Evolutionary conservation across 257 asterid species (phyloP), one percentile per base, ranked within the genome.

Genomic region (Lantana camara): DNA sequence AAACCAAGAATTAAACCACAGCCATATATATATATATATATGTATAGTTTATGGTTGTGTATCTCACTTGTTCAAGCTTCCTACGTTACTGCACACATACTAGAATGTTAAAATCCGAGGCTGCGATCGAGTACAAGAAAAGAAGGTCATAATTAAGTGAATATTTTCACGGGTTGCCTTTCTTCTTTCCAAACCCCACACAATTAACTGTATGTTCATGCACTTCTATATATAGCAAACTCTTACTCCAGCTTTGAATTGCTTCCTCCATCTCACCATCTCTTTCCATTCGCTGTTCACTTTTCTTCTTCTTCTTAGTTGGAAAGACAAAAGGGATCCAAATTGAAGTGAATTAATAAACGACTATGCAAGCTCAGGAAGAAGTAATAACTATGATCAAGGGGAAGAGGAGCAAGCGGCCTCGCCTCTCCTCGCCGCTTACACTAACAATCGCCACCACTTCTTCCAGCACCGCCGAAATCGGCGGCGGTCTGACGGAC

Each of bases 341-440:
- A 60, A 73, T 22, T 10, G 14, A 29, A 13, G 46, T n/a, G n/a
- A 19, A 51, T 16, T 23, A 30, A 53, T n/a, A n/a, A n/a, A n/a
- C n/a, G n/a, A 47, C 17, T 7, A 84, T 79, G 90, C 89, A 77
- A 59, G 65, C 69, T 65, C 84, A 77, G 50, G 81, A 79, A 42
- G 73, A 77, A 40, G 23, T 42, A 0, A 3, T 49, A 0, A 5
- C 44, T 3, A 57, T 69, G 80, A 71, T 82, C 57, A 89, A 83
- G 76, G 81, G 89, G 29, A 89, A 83, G 74, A 84, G 90, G 6
- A 79, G 83, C 59, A 93, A 87, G 80, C 73, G 94, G 49, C 85
- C 84, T 1, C 81, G 90, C n/a, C 77, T 79, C 5, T 1, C 73
- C 1, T 83, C 91, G 14, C 84, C 95, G 1, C 79, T 84, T 10